Percentiles rank a stretch among this genome's conserved stretches.
These are phyloP conservation scores for Sphaerulina vaccinii DNA, from an alignment of 2,329 filamentous ascomycete genomes.

Conservation along the genomic window DNA sequence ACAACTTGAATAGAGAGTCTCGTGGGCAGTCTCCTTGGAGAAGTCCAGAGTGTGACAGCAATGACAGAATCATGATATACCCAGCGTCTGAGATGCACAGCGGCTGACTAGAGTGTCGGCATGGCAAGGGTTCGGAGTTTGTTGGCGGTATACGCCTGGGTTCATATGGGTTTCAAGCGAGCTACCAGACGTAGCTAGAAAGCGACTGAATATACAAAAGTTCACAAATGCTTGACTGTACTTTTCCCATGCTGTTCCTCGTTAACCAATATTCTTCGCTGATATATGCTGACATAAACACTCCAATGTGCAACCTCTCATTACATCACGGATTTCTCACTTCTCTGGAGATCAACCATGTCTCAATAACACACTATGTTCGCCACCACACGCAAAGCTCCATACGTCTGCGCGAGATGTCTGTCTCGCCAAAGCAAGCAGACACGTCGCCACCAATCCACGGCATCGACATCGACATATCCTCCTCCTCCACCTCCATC, in stretches of 20 bases:
- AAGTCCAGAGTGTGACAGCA: slow-evolving; percentile 4
- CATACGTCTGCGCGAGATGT: slow-evolving; percentile 28
- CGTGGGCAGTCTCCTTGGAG: slow-evolving; percentile 2
- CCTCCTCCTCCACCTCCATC: slow-evolving; percentile 50
- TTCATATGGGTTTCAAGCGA: background rate
- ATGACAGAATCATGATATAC: slow-evolving; percentile 11
- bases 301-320: too few relatives aligned
- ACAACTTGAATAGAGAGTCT: slow-evolving; percentile 13
- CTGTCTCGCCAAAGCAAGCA: slow-evolving; percentile 18
- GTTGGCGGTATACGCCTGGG: slow-evolving; percentile 1
- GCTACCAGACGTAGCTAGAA: slow-evolving; percentile 1
- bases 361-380: slow-evolving; percentile 14
- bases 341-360: background rate
- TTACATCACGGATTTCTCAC: background rate
- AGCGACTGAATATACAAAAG: slow-evolving; percentile 1
- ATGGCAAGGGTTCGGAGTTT: slow-evolving; percentile 2
- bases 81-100: slow-evolving; percentile 1
- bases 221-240: background rate
- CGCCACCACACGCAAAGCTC: slow-evolving; percentile 9
- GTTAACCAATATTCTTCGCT: background rate
- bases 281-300: background rate
- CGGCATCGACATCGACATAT: slow-evolving; percentile 32
- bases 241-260: background rate
- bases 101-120: background rate
- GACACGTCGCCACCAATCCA: slow-evolving; percentile 19